phyloP scores from a whole-genome alignment of 2,329 filamentous ascomycete genomes.

The Arthroderma sp. region DNA sequence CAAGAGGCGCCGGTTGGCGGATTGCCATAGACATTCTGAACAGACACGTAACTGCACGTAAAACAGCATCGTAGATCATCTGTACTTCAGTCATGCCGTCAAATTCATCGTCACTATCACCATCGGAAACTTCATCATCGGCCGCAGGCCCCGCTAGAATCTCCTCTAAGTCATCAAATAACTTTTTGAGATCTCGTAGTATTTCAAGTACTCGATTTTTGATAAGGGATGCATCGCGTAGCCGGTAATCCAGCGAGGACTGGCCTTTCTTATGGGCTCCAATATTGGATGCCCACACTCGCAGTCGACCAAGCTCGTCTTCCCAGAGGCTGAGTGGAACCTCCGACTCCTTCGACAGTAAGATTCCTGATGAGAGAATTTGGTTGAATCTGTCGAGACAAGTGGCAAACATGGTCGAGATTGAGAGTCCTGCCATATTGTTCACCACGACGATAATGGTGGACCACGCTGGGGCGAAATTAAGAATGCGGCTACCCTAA shows the following conservation, averaged over 20 bases:
- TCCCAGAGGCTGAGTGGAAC: not conserved
- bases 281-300: constrained; percentile 10
- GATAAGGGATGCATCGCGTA: constrained; percentile 8
- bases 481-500: not conserved
- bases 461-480: not conserved
- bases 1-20: constrained; percentile 23
- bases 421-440: not conserved
- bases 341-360: not conserved
- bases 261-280: constrained; percentile 6
- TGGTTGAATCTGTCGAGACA: not conserved
- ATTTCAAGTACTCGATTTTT: not conserved
- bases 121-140: not conserved
- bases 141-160: not conserved
- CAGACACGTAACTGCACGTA: constrained; percentile 20
- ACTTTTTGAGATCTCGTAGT: not conserved
- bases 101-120: not conserved
- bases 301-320: constrained; percentile 9
- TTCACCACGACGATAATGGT: not conserved
- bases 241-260: constrained; percentile 8
- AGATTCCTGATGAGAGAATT: not conserved
- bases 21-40: constrained; percentile 25
- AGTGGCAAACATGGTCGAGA: not conserved
- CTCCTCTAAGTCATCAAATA: not conserved
- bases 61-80: not conserved
- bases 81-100: not conserved